These are phyloP conservation scores for Paraconiothyrium sp. DNA, from an alignment of 2,329 filamentous ascomycete genomes.

Conservation along the genomic window DNA sequence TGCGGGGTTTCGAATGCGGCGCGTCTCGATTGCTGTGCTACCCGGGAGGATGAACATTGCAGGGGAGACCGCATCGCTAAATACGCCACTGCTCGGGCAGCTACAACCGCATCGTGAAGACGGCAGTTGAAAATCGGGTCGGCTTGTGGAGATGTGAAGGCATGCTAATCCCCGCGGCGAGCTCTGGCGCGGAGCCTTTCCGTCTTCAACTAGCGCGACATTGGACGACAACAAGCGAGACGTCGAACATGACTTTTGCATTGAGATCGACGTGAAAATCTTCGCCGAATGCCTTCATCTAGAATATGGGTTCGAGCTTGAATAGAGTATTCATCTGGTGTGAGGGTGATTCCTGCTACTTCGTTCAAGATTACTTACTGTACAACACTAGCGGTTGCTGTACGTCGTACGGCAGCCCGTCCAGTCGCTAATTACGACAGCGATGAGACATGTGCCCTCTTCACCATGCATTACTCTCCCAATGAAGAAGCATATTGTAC, in stretches of 20 bases:
- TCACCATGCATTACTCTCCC: too few species aligned
- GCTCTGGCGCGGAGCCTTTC: background rate
- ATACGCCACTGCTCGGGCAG: background rate
- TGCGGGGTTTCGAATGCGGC: constrained; percentile 13
- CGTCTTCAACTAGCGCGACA: background rate
- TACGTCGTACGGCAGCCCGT: background rate
- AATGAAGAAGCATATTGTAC: too few species aligned
- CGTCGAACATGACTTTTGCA: too few species aligned
- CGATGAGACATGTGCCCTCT: too few species aligned
- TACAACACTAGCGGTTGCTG: too few species aligned
- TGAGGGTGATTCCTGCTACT: too few species aligned
- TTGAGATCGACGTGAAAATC: too few species aligned
- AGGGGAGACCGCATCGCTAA: background rate
- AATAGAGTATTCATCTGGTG: too few species aligned
- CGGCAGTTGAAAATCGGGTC: constrained; percentile 9
- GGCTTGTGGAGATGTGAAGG: background rate
- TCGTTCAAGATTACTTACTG: too few species aligned
- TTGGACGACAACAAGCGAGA: background rate
- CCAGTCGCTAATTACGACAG: too few species aligned
- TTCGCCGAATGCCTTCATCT: too few species aligned
- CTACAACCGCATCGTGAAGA: background rate
- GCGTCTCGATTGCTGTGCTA: constrained; percentile 1
- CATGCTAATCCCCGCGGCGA: constrained; percentile 14
- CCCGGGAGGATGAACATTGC: background rate
- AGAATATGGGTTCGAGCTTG: too few species aligned